phyloP scores from a whole-genome alignment of 495 filamentous ascomycete species.

The Penicillium malachiteum region DNA sequence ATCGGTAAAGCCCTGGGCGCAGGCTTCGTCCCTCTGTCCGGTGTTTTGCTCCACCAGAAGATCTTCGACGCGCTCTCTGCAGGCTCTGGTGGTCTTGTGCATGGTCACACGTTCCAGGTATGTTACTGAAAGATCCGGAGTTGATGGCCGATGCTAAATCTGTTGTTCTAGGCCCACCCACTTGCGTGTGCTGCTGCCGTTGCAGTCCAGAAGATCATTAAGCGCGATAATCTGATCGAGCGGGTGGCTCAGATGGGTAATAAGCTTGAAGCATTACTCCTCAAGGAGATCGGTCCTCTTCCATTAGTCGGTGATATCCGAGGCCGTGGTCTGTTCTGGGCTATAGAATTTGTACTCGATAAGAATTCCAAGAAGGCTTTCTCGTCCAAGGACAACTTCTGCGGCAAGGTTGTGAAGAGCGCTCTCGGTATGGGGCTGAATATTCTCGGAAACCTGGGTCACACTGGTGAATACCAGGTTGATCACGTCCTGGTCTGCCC shows the following conservation, averaged over 20 bases:
- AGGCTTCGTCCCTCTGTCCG: slow-evolving; percentile 41
- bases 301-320: slow-evolving; percentile 64
- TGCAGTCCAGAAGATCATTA: slow-evolving; percentile 58
- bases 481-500: slow-evolving; percentile 69
- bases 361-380: slow-evolving; percentile 50
- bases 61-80: slow-evolving; percentile 31
- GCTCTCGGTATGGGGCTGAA: slow-evolving; percentile 10
- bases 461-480: slow-evolving; percentile 54
- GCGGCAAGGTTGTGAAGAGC: slow-evolving; percentile 10
- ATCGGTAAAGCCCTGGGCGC: slow-evolving; percentile 42
- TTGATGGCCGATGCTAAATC: no score
- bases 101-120: slow-evolving; percentile 53
- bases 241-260: slow-evolving; percentile 54
- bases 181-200: slow-evolving; percentile 59
- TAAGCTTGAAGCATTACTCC: slow-evolving; percentile 47
- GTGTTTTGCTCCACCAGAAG: slow-evolving; percentile 30
- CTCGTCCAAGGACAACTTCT: slow-evolving; percentile 9
- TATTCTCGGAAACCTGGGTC: slow-evolving; percentile 16
- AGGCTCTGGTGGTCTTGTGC: slow-evolving; percentile 45
- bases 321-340: slow-evolving; percentile 45
- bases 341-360: slow-evolving; percentile 60
- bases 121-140: no score
- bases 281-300: slow-evolving; percentile 41
- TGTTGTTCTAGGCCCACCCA: slow-evolving; percentile 59
- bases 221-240: slow-evolving; percentile 51